Evolutionary conservation across 352 stramenopile genomes (phyloP), one percentile per base, ranked within the genome.

Genomic region (Thraustochytrium sp.): DNA sequence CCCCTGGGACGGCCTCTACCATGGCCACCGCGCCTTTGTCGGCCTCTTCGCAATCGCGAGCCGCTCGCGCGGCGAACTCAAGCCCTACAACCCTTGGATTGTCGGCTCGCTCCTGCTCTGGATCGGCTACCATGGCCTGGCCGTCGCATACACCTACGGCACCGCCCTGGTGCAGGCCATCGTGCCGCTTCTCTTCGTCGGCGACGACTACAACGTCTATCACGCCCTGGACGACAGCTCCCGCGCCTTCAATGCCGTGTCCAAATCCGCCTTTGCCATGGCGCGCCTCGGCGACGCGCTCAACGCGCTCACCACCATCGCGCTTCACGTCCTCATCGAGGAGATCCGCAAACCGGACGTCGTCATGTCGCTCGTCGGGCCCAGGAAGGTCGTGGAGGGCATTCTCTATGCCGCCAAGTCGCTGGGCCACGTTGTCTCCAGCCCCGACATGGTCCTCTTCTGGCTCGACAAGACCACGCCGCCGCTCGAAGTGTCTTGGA

Each of bases 331-430:
- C 0, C 46, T 80, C n/a, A 46, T 80, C 34, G 46, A 80, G 42
- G 68, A 80, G 16, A 51, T 80, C 2, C 68, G 68, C 34, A 61
- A 72, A 13, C 68, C 68, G 18, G 68, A 80, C 48, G 26, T 80
- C n/a, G 29, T 80, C 68, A 80, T 80, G 44, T 26, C 44, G n/a
- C 37, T 64, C 4, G 48, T 80, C 16, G 68, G 68, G 37, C 68
- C 68, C 48, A 80, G 76, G 76, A 80, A 80, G 46, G 53, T 80
- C 11, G 68, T 80, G n/a, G 68, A 80, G 37, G 48, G 53, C 38
- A 80, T 80, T 34, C 53, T 80, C 26, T 80, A 55, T 31, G 68
- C 68, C 16, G 68, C 68, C n/a, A 61, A 64, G 26, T 80, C 68
- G 34, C 68, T 80, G 26, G 68, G 68, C 48, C 34, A 80, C 31